Percentiles rank a stretch among this genome's conserved stretches.
Conservation (phyloP, 768 basidiomycete genomes). For the Russula compacta region DNA sequence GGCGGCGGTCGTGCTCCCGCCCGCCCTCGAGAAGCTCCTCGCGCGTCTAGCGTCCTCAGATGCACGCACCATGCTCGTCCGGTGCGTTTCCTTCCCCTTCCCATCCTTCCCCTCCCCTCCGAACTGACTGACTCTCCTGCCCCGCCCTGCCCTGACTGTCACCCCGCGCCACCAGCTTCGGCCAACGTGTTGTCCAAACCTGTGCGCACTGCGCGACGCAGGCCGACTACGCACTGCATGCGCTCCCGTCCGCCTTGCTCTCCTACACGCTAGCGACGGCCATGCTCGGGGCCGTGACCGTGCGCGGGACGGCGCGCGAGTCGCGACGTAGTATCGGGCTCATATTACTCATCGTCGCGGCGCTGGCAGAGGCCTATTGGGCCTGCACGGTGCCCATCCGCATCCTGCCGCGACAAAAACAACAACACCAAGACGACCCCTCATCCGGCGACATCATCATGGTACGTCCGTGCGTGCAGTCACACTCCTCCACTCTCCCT, state of each 20-base stretch:
- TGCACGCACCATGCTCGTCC: constrained; percentile 14
- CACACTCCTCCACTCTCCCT: neutral
- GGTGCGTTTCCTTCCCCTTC: neutral
- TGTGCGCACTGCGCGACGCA: constrained; percentile 12
- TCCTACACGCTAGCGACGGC: constrained; percentile 15
- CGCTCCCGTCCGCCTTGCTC: constrained; percentile 14
- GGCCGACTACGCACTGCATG: constrained; percentile 16
- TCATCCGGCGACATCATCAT: constrained; percentile 1
- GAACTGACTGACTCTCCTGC: too few species aligned
- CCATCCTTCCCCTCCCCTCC: neutral
- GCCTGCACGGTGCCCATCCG: constrained; percentile 4
- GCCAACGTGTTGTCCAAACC: constrained; percentile 15
- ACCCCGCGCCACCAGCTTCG: constrained; percentile 4
- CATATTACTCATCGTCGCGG: constrained; percentile 3
- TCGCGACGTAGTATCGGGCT: neutral
- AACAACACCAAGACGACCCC: neutral
- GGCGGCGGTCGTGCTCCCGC: neutral
- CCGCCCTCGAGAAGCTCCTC: constrained; percentile 14
- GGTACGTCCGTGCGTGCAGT: neutral
- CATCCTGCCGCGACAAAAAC: constrained; percentile 1
- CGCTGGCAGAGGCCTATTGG: constrained; percentile 13
- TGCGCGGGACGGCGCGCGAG: constrained; percentile 14
- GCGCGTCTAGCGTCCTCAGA: constrained; percentile 18
- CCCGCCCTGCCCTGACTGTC: too few species aligned
- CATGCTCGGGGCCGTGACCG: constrained; percentile 11